A percentile compares a stretch with the other conserved stretches of the same genome.
These are phyloP conservation scores for Ustilago trichophora DNA, from an alignment of 1,284 basidiomycete species.

Conservation along the genomic window DNA sequence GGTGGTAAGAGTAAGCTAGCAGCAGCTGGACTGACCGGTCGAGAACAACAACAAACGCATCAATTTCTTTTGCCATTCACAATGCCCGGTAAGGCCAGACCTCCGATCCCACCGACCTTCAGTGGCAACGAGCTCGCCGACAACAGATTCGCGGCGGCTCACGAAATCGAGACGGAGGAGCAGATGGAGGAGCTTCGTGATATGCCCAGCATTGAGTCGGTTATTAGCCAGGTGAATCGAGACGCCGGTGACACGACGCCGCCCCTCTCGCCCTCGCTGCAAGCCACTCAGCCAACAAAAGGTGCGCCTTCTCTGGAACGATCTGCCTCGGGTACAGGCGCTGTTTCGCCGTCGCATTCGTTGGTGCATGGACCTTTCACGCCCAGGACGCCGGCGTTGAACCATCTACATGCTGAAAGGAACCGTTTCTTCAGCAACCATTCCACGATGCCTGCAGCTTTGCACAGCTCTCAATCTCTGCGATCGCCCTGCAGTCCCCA, in stretches of 20 bases:
- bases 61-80: no score
- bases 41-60: no score
- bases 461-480: no score
- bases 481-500: neutral
- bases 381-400: neutral
- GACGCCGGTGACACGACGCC: neutral
- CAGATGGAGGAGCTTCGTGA: conserved; percentile 1
- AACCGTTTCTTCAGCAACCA: neutral
- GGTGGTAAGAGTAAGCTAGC: no score
- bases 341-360: neutral
- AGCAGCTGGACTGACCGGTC: no score
- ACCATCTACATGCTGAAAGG: neutral
- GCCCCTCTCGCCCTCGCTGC: neutral
- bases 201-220: neutral
- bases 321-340: no score
- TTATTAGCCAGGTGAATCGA: neutral
- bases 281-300: no score
- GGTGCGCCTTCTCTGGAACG: no score
- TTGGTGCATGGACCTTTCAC: neutral
- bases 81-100: no score
- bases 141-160: neutral
- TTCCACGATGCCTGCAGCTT: neutral
- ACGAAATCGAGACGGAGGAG: neutral
- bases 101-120: neutral
- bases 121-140: neutral